Evolutionary conservation across 1,284 basidiomycete genomes (phyloP), one percentile per base, ranked within the genome.

Genomic region (Serendipita sp.): DNA sequence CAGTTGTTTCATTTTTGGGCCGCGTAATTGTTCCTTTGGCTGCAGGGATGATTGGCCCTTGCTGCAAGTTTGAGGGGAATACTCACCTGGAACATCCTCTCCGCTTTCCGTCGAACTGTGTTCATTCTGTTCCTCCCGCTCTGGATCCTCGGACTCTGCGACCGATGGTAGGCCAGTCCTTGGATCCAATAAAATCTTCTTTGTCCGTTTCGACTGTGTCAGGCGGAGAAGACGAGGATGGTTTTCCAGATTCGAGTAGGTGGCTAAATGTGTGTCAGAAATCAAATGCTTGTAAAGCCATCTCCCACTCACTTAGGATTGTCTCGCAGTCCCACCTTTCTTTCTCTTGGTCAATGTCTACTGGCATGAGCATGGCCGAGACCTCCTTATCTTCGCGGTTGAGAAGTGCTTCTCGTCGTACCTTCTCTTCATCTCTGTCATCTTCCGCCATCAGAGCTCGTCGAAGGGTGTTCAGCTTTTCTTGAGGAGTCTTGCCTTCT

Each of bases 301-400:
- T 15, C 47, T 22, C 6, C n/a, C 30, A 79, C 88, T 72, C 71
- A 94, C 93, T 85, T 1, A 97, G 77, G 61, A 98, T 88, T 0
- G 91, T 94, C 74, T 97, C 92, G 64, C 91, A 93, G 71, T 98
- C 93, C 93, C 94, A 97, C 65, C 84, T 78, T 65, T 91, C 86
- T 68, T 86, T 84, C 67, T 84, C 83, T 61, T 85, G 82, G 60
- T 83, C 82, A 17, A 79, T 74, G 41, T 82, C 77, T 8, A 80
- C 71, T 30, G 77, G 78, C 71, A 80, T 77, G 47, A 80, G 72
- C 42, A 84, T 75, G 43, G 80, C 77, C 10, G 78, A 77, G 34
- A 81, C 79, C 3, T 78, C 74, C 15, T 65, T 43, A 62, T 62
- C 65, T 60, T 67, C 43, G 62, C 68, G 60, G 67, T 68, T 66